Evolutionary conservation across 108 stramenopile genomes (phyloP), one percentile per base, ranked within the genome.

Genomic region (Nitzschia sp.): DNA sequence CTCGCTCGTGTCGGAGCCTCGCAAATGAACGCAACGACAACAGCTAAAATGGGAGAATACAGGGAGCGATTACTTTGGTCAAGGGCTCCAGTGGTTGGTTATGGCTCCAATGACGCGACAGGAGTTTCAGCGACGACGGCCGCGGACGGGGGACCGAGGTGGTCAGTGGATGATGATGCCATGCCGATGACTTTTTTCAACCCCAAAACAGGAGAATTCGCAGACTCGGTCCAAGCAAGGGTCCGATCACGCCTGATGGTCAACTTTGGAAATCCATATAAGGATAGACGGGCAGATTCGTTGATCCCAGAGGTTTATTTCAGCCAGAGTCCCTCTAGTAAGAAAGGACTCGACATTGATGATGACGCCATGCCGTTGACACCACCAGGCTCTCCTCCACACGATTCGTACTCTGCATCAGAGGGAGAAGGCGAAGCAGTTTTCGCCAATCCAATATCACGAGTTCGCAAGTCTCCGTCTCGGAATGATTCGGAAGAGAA

Each of bases 231-330:
- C 21, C 88, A 92, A 68, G 74, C 82, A 2, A 72, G 91, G 29
- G 63, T 81, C 5, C 48, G 73, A 53, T 74, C 91, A 31, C 78
- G 87, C 1, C 59, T 87, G 2, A 69, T 75, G 61, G 85, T 92
- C 28, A 85, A 89, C 61, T 92, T 89, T 73, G 91, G 88, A 31
- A 92, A 92, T 71, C 88, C 91, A 19, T 92, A 82, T 63, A 82
- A 77, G 33, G 91, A 89, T 25, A 85, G 83, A 69, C 60, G 90
- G 34, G 88, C 88, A 16, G 80, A 82, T 30, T 86, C 86, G 6
- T 35, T 89, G 16, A 78, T 89, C 36, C 91, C 91, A 38, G 82
- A 79, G 25, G 69, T 75, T 15, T 92, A 54, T 63, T 50, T 57
- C 3, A 73, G 36, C 28, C 91, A 92, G 65, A 65, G 85, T 15